Percentiles rank a stretch among this genome's conserved stretches.
Evolutionary conservation across 306 rosid species (phyloP).

Genomic region (Amphicarpaea edgeworthii): DNA sequence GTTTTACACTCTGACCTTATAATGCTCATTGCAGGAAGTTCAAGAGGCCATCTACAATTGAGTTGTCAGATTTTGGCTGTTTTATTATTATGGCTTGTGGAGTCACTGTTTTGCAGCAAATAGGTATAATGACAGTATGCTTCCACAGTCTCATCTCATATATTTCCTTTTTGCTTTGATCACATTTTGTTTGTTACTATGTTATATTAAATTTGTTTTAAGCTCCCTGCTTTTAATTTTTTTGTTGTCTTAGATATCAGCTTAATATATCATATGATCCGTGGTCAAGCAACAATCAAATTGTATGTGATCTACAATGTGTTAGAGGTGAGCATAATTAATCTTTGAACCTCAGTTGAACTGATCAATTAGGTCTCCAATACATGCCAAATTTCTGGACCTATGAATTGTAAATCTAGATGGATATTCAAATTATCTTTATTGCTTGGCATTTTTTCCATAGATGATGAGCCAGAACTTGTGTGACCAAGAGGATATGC

Average conservation of each 20-base stretch:
- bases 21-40: conserved; percentile 79
- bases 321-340: conserved; percentile 77
- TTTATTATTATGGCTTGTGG: conserved; percentile 80
- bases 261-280: conserved; percentile 98
- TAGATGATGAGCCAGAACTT: conserved; percentile 20
- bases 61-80: conserved; percentile 84
- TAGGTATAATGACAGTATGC: conserved; percentile 56
- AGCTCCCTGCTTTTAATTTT: conserved; percentile 13
- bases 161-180: conserved; percentile 15
- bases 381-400: conserved; percentile 25
- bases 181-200: neutral
- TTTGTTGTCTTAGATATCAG: conserved; percentile 79
- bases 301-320: conserved; percentile 95
- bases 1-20: conserved; percentile 48
- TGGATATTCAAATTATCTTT: conserved; percentile 22
- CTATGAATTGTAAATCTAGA: conserved; percentile 17
- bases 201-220: conserved; percentile 22
- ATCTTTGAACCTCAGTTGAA: conserved; percentile 27
- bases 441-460: conserved; percentile 2
- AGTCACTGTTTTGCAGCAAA: conserved; percentile 76
- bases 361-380: conserved; percentile 13
- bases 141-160: neutral
- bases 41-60: conserved; percentile 75
- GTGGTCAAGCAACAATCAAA: conserved; percentile 98
- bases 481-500: conserved; percentile 18